These are phyloP conservation scores for Fusarium sp. DNA, from an alignment of 2,329 filamentous ascomycete genomes.

Conservation along the genomic window DNA sequence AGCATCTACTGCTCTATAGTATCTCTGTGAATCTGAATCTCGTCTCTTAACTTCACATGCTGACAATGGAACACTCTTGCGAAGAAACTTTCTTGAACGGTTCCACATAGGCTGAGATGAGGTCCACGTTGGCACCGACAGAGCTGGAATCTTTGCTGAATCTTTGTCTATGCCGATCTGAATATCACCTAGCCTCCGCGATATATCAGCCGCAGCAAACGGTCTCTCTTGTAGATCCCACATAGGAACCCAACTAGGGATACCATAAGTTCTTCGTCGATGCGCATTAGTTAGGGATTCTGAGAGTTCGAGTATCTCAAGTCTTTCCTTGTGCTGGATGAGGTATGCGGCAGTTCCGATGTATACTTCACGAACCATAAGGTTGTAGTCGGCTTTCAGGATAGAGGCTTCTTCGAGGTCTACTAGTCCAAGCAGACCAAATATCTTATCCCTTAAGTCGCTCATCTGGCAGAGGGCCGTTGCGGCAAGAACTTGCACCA, in stretches of 20 bases:
- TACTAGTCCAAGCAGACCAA: constrained; percentile 26
- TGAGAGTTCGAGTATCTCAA: constrained; percentile 9
- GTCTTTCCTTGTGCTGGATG: background rate
- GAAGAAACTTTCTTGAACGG: background rate
- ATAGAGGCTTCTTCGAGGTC: background rate
- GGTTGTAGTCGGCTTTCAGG: constrained; percentile 21
- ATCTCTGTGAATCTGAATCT: background rate
- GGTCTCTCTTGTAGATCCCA: constrained; percentile 22
- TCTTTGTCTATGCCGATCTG: background rate
- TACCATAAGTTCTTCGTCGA: constrained; percentile 19
- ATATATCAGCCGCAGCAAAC: constrained; percentile 2
- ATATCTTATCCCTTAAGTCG: constrained; percentile 29
- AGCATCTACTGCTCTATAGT: constrained; percentile 2
- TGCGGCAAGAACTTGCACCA: constrained; percentile 13
- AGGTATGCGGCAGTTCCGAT: constrained; percentile 30
- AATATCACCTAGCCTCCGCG: constrained; percentile 1
- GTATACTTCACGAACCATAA: constrained; percentile 31
- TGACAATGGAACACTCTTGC: background rate
- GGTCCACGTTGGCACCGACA: background rate
- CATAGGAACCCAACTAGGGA: constrained; percentile 30
- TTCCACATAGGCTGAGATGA: background rate
- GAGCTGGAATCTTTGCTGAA: background rate
- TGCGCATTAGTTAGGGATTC: background rate
- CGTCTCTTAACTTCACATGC: background rate
- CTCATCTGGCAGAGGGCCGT: constrained; percentile 16